Evolutionary conservation across 768 basidiomycete genomes (phyloP).

Genomic region (Sarcomyxa edulis): DNA sequence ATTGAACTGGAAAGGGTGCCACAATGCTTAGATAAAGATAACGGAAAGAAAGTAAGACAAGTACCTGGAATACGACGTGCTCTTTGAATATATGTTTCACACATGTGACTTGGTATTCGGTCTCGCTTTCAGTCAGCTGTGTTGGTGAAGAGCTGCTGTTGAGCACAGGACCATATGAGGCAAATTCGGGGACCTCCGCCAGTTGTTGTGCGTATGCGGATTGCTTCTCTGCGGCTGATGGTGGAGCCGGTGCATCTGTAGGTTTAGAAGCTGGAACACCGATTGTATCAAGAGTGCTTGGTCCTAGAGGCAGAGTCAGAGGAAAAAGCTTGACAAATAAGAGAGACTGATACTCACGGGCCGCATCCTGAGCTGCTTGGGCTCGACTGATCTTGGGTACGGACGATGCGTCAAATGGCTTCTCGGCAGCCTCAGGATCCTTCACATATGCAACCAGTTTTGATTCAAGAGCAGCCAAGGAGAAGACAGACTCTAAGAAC

Average conservation of each 20-base stretch:
- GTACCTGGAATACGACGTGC: conserved; percentile 94
- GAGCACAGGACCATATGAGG: conserved; percentile 78
- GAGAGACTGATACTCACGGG: conserved; percentile 49
- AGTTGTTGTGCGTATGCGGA: conserved; percentile 87
- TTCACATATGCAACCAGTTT: conserved; percentile 94
- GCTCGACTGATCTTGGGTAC: conserved; percentile 94
- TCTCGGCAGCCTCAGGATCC: conserved; percentile 61
- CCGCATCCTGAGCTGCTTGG: conserved; percentile 85
- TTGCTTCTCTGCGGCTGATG: conserved; percentile 83
- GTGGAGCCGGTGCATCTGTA: conserved; percentile 58
- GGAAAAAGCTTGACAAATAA: conserved; percentile 7
- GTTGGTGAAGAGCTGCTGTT: conserved; percentile 77
- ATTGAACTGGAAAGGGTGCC: conserved; percentile 86
- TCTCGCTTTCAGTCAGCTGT: conserved; percentile 93
- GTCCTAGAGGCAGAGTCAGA: conserved; percentile 46
- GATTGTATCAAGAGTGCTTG: conserved; percentile 83
- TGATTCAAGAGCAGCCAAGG: conserved; percentile 82
- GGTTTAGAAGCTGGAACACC: conserved; percentile 62
- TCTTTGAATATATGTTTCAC: conserved; percentile 97
- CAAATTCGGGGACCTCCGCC: conserved; percentile 80
- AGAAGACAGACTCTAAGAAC: conserved; percentile 93
- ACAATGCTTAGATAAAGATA: conserved; percentile 9
- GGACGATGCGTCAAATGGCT: conserved; percentile 78
- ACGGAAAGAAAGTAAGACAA: conserved; percentile 14
- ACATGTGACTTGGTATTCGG: conserved; percentile 94